Evolutionary conservation across 2,329 filamentous ascomycete genomes (phyloP), one percentile per base, ranked within the genome.

Genomic region (Neopestalotiopsis sp.): DNA sequence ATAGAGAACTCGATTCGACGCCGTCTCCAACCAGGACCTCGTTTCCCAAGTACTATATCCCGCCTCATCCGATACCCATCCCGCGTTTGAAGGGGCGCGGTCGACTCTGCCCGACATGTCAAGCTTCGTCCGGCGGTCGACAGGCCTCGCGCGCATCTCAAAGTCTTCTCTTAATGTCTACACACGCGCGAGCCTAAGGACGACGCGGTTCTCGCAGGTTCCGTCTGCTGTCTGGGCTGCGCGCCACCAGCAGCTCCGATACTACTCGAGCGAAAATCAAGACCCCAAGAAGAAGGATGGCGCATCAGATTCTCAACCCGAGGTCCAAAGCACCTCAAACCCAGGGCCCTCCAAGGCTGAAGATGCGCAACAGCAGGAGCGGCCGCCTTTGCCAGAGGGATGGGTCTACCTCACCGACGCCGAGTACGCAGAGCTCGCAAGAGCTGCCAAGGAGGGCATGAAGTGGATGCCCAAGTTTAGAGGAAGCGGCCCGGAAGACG

Each of bases 81-180:
- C 71, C 67, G n/a, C 34, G 13, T 20, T 6, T 20, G 28, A 14
- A 62, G 71, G 69, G 69, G 70, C 57, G 69, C 69, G 64, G 63
- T 68, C 62, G 70, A 71, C 67, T 71, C 58, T 71, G 76, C 73
- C 74, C 75, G 70, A 58, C 71, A 79, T 79, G 78, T 78, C 78
- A 70, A 75, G 73, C 74, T 71, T 78, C 69, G 65, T 78, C 66
- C 74, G 77, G 71, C 75, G 75, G 71, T 76, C 77, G 67, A 70
- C 74, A 66, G 71, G 74, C 67, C 69, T 78, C 65, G 72, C 73
- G 70, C 75, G 75, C 63, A 65, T 75, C 61, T 72, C 77, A 60
- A 71, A 67, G 58, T 67, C 72, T 52, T 75, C 76, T 38, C 67
- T 77, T 63, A 70, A 60, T 68, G 66, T 71, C 38, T 68, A 73